These are phyloP conservation scores for Fusarium pseudocircinatum DNA, from an alignment of 2,329 filamentous ascomycete genomes.

Conservation along the genomic window DNA sequence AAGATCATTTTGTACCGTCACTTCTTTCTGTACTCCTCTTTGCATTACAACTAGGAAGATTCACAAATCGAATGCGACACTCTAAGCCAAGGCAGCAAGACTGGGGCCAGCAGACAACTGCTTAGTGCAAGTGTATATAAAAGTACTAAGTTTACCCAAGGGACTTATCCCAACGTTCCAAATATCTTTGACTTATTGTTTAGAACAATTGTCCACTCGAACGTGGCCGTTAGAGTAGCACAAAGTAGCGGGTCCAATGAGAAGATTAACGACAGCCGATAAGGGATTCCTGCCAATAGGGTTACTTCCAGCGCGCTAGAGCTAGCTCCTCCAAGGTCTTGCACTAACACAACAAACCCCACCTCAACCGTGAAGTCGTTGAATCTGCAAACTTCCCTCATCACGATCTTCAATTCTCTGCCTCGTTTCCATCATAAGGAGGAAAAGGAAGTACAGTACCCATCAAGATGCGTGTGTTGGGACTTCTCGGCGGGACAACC, in stretches of 20 bases:
- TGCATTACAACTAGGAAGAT: too few species aligned
- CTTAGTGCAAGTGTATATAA: accelerated
- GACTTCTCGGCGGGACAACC: slow-evolving; percentile 6
- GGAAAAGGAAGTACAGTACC: accelerated
- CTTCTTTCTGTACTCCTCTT: too few species aligned
- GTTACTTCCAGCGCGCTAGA: accelerated
- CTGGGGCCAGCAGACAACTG: not conserved
- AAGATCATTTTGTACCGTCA: too few species aligned
- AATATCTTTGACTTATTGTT: not conserved
- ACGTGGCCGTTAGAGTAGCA: not conserved
- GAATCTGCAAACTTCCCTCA: not conserved
- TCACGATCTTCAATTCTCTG: not conserved
- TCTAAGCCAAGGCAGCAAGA: too few species aligned
- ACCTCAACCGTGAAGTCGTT: not conserved
- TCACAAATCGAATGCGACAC: too few species aligned
- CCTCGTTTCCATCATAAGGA: too few species aligned
- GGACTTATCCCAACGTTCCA: accelerated
- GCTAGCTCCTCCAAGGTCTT: not conserved
- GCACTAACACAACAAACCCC: not conserved
- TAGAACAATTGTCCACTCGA: not conserved
- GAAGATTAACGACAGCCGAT: accelerated
- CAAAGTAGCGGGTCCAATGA: accelerated
- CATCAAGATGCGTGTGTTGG: not conserved
- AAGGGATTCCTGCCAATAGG: not conserved
- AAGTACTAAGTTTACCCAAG: accelerated